These are phyloP conservation scores for Trichosporon coremiiforme DNA, from an alignment of 1,284 basidiomycete genomes.

Conservation along the genomic window DNA sequence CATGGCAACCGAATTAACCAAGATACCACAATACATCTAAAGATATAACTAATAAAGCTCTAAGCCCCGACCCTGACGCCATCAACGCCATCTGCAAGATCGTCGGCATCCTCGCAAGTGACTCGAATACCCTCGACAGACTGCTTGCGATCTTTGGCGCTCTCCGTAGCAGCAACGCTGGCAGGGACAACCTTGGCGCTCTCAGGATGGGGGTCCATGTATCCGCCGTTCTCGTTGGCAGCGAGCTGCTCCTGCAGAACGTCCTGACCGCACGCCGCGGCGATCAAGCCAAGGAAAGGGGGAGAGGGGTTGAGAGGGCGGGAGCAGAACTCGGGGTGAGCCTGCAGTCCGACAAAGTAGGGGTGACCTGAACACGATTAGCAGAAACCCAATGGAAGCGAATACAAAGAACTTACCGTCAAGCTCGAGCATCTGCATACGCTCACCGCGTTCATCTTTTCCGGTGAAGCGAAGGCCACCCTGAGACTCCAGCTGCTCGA, in stretches of 20 bases:
- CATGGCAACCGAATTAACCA: neutral
- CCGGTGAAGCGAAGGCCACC: slow-evolving; percentile 80
- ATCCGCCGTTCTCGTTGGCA: slow-evolving; percentile 62
- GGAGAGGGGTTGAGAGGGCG: slow-evolving; percentile 98
- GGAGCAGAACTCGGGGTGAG: slow-evolving; percentile 98
- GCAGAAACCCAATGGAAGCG: neutral
- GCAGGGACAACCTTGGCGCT: slow-evolving; percentile 54
- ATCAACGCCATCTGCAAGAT: slow-evolving; percentile 14
- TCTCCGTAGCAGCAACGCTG: slow-evolving; percentile 48
- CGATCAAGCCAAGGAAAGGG: slow-evolving; percentile 93
- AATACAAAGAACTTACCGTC: slow-evolving; percentile 61
- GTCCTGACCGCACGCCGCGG: slow-evolving; percentile 70
- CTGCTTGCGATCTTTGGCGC: slow-evolving; percentile 50
- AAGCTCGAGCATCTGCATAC: slow-evolving; percentile 96
- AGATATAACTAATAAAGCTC: slow-evolving; percentile 11
- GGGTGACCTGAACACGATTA: slow-evolving; percentile 72
- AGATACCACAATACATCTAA: slow-evolving; percentile 22
- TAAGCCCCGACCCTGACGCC: neutral
- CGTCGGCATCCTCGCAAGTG: slow-evolving; percentile 25
- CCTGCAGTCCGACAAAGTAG: slow-evolving; percentile 92
- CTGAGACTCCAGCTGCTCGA: slow-evolving; percentile 70
- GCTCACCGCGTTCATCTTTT: slow-evolving; percentile 91
- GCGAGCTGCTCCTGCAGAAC: slow-evolving; percentile 76
- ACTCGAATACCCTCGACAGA: slow-evolving; percentile 48
- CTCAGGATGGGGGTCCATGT: slow-evolving; percentile 61